Evolutionary conservation across 352 stramenopile species (phyloP), one percentile per base, ranked within the genome.

Genomic region (Globisporangium apiculatum): DNA sequence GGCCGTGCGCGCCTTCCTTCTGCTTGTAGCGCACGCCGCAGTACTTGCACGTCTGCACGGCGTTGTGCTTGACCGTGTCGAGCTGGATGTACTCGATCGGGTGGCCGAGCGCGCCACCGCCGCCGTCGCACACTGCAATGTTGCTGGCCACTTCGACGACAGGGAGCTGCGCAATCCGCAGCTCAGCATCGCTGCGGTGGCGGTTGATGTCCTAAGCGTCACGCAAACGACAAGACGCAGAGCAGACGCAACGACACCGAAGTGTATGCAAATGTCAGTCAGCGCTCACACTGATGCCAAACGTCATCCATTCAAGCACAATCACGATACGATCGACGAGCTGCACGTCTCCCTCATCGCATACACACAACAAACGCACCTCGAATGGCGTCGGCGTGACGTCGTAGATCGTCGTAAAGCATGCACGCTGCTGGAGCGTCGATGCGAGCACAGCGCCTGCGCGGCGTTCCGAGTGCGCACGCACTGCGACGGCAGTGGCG

Each of bases 71-170:
- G 40, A 91, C 74, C 53, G 77, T 96, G 75, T 95, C 81, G 53
- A 98, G 73, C 62, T 96, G 79, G 55, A 97, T 97, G 80, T 95
- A 98, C 70, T 99, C 95, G 58, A 99, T 60, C 45, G 97, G 97
- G 81, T 99, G 96, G 52, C 97, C 97, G 40, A 99, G 76, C 18
- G 94, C 89, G 17, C 97, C 97, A 59, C 94, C 95, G 53, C 96
- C 97, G 48, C 96, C 95, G 67, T 99, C 95, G 64, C 96, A 99
- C 61, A 98, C 83, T 4, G 96, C 95, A 49, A 97, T 79, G 61
- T 87, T 73, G 53, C 83, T 77, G 18, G 94, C 91, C 46, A 99
- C 87, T 65, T 98, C 84, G 47, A 99, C 90, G 17, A 97, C 71
- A 9, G 87, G 79, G 17, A 97, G 75, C 62, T 94, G 50, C 51